Evolutionary conservation across 768 basidiomycete species (phyloP).

Genomic region (Serendipita sp.): DNA sequence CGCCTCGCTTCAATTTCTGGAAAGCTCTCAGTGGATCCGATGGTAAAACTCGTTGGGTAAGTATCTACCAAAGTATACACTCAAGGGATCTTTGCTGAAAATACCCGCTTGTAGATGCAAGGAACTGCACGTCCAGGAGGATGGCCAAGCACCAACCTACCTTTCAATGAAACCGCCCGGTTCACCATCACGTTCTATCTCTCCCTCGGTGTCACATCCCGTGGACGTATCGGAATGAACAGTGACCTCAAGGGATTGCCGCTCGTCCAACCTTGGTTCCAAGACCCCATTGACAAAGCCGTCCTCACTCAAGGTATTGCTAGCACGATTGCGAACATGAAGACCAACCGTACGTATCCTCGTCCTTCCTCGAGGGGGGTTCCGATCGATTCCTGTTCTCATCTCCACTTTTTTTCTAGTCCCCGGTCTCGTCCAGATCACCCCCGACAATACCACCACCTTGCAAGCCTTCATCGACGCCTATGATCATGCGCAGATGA

Average conservation of each 20-base stretch:
- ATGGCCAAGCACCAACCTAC: conserved; percentile 29
- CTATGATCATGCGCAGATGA: conserved; percentile 21
- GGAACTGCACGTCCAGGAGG: conserved; percentile 48
- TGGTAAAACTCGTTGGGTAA: conserved; percentile 32
- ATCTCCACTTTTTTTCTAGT: conserved; percentile 19
- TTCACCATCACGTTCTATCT: conserved; percentile 43
- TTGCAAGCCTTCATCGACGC: conserved; percentile 33
- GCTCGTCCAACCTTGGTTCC: conserved; percentile 41
- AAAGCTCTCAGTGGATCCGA: conserved; percentile 32
- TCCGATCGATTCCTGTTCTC: neutral
- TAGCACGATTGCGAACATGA: conserved; percentile 29
- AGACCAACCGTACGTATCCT: conserved; percentile 13
- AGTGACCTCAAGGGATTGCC: conserved; percentile 31
- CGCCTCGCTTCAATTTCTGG: conserved; percentile 45
- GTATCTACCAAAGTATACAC: conserved; percentile 8
- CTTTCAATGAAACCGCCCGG: conserved; percentile 38
- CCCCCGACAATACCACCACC: conserved; percentile 43
- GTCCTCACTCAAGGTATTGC: conserved; percentile 34
- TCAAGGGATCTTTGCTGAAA: neutral
- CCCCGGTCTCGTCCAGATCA: conserved; percentile 37
- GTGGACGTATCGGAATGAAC: conserved; percentile 45
- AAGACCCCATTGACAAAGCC: conserved; percentile 38
- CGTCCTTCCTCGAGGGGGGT: too few relatives aligned
- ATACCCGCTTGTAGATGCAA: conserved; percentile 27
- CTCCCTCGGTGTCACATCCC: conserved; percentile 44